Percentiles rank a stretch among this genome's conserved stretches.
These are phyloP conservation scores for Wickerhamomyces xylosicus DNA, from an alignment of 805 yeast genomes.

Conservation along the genomic window DNA sequence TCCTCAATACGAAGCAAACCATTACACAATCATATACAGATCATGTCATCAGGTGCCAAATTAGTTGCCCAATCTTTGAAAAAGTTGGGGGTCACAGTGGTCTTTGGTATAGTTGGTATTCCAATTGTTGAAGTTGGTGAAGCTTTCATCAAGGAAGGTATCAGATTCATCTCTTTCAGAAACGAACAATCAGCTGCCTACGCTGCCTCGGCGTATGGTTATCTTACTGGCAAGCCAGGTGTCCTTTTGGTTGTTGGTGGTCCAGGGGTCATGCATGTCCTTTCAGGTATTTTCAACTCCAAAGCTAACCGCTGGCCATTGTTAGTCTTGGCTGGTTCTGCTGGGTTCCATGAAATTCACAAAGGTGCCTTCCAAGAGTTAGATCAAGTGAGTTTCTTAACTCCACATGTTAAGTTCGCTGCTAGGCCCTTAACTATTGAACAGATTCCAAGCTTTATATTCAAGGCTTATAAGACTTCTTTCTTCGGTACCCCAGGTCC, in stretches of 20 bases:
- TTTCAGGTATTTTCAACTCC: constrained; percentile 59
- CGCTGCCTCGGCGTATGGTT: constrained; percentile 67
- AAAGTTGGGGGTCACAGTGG: constrained; percentile 39
- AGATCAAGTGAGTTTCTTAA: constrained; percentile 46
- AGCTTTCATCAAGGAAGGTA: constrained; percentile 40
- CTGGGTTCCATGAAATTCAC: constrained; percentile 34
- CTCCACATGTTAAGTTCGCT: constrained; percentile 40
- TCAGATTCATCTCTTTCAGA: constrained; percentile 49
- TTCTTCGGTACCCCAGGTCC: constrained; percentile 48
- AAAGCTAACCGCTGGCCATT: constrained; percentile 56
- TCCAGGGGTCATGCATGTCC: constrained; percentile 60
- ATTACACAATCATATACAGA: constrained; percentile 1
- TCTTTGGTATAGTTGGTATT: constrained; percentile 68
- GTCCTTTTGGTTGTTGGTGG: constrained; percentile 67
- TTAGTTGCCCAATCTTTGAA: constrained; percentile 38
- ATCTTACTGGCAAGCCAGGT: constrained; percentile 54
- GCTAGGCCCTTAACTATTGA: constrained; percentile 28
- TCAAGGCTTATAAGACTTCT: constrained; percentile 35
- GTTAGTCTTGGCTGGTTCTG: constrained; percentile 54
- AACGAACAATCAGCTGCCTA: constrained; percentile 71
- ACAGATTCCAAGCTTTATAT: constrained; percentile 29
- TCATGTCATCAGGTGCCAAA: constrained; percentile 27
- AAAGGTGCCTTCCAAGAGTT: constrained; percentile 66
- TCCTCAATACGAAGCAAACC: neutral
- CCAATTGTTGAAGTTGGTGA: constrained; percentile 69